Base-by-base conservation (phyloP, 192 early-diverging fungal genomes). In the Coemansia sp. region DNA sequence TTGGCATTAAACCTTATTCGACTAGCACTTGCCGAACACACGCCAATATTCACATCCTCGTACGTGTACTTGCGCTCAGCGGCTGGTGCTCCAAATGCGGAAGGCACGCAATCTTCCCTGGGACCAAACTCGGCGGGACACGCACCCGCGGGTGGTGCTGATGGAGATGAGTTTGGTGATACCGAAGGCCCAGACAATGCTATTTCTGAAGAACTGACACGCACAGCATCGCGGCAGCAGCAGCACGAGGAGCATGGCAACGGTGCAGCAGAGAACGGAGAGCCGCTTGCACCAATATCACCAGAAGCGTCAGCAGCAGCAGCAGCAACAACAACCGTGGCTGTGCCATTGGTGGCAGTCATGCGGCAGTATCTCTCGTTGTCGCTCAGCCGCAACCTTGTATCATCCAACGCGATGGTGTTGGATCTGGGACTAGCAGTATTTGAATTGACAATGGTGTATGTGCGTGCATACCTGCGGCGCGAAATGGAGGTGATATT, bases 401-500 rank as follows among this genome's bases (percentile, higher is more conserved):
- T 90, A 10, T 91, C 90, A 41, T 67, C 89, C 21, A 86, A 92
- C 43, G 87, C 88, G 4, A 89, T 88, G 68, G 89, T 96, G 13
- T 93, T 93, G 65, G 92, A 94, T 48, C 85, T 93, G 40, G 89
- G 89, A 9, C 84, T 95, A 63, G 92, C 92, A 16, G 90, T 95
- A 37, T 93, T 96, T 64, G 94, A 90, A 78, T 89, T 89, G 62
- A 83, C 89, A 0, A 78, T 95, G 62, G 75, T 85, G 40, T 86
- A 90, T 13, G 67, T 94, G 61, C 81, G 93, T 23, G 72, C 75
- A 19, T 87, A 88, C 63, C 64, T 97, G 72, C 93, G 92, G 85
- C 90, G 89, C 83, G 95, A 98, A 67, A 85, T 94, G 21, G 92
- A 93, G 56, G 92, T 96, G 5, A 85, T 98, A 40, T 91, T 98